phyloP scores from a whole-genome alignment of 768 basidiomycete genomes.

The Rhodotorula kratochvilovae region DNA sequence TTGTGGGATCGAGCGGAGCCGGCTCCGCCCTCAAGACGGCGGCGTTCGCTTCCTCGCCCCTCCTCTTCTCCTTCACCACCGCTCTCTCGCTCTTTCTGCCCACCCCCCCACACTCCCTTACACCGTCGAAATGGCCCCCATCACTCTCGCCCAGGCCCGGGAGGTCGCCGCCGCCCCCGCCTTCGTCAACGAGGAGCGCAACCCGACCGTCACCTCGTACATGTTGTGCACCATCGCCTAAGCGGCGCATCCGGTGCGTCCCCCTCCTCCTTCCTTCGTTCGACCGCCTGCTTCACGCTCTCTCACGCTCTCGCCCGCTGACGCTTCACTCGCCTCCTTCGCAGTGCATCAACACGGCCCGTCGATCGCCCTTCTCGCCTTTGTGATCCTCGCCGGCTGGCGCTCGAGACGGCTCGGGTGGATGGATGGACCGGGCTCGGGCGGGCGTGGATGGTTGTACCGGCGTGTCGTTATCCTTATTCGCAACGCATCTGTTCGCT shows the following conservation, averaged over 20 bases:
- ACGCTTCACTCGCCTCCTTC: too few species aligned
- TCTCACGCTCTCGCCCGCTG: too few species aligned
- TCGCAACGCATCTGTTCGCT: neutral
- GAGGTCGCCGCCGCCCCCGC: neutral
- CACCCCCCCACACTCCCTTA: neutral
- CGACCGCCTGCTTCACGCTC: neutral
- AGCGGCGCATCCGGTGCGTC: neutral
- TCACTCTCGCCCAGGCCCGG: neutral
- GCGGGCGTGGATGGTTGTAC: too few species aligned
- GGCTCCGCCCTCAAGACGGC: too few species aligned
- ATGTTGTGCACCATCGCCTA: neutral
- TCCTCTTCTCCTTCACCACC: neutral
- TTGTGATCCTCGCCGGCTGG: too few species aligned
- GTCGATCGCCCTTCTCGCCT: too few species aligned
- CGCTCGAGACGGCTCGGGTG: too few species aligned
- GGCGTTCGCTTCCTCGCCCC: neutral
- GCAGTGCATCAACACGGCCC: too few species aligned
- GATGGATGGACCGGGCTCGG: too few species aligned
- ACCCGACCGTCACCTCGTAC: neutral
- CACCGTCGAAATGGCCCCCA: conserved; percentile 6
- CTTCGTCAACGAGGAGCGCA: conserved; percentile 7
- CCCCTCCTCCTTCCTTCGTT: too few species aligned
- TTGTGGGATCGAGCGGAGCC: too few species aligned
- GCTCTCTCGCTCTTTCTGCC: neutral
- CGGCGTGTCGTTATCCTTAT: neutral